Evolutionary conservation across 306 rosid species (phyloP).

Genomic region (Prunus padus): DNA sequence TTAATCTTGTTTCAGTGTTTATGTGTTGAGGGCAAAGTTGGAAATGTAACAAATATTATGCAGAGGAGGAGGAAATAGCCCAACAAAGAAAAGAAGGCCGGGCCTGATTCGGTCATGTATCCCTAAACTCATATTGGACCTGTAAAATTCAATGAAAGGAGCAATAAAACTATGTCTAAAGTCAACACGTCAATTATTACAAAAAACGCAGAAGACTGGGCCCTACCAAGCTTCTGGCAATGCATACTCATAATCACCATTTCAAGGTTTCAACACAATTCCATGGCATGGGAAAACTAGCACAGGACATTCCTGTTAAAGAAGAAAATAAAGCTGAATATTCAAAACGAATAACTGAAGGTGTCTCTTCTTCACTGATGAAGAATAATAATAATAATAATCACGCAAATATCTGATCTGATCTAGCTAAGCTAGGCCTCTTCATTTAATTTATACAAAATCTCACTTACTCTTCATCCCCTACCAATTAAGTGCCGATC

Average conservation of each 20-base stretch:
- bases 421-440: slow-evolving; percentile 4
- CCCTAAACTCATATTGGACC: neutral
- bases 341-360: neutral
- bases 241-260: neutral
- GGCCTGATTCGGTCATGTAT: neutral
- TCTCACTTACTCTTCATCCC: neutral
- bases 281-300: neutral
- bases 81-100: too few relatives aligned
- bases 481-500: too few relatives aligned
- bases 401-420: slow-evolving; percentile 3
- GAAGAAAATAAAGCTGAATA: neutral
- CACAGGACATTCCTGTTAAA: neutral
- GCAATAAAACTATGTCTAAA: neutral
- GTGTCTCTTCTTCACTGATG: neutral
- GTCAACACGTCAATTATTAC: neutral
- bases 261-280: neutral
- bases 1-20: too few relatives aligned
- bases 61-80: too few relatives aligned
- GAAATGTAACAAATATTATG: too few relatives aligned
- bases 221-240: too few relatives aligned
- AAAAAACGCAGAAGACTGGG: too few relatives aligned
- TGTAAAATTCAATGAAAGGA: neutral
- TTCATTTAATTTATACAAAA: slow-evolving; percentile 1
- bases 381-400: neutral
- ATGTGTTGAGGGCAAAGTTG: too few relatives aligned